phyloP scores from a whole-genome alignment of 768 basidiomycete species.

The Calocera cornea region DNA sequence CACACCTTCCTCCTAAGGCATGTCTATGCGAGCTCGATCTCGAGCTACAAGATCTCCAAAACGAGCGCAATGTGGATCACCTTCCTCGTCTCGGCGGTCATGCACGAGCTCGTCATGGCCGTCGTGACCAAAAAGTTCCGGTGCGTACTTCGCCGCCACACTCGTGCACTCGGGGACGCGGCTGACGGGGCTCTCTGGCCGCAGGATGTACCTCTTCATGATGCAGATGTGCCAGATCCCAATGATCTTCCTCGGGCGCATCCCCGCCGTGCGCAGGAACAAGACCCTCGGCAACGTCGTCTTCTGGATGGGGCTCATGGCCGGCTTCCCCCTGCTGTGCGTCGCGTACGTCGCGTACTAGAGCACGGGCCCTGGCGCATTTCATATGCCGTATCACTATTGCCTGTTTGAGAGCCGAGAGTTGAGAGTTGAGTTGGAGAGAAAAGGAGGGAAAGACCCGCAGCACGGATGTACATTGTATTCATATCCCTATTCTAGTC shows the following conservation, averaged over 20 bases:
- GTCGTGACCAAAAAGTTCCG: constrained; percentile 86
- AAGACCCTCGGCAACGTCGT: constrained; percentile 56
- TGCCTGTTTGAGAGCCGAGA: too few species aligned
- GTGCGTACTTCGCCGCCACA: constrained; percentile 30
- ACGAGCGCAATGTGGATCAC: constrained; percentile 82
- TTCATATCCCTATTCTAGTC: too few species aligned
- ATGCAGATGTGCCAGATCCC: constrained; percentile 86
- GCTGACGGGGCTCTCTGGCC: not conserved
- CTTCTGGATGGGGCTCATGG: constrained; percentile 81
- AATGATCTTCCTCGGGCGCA: constrained; percentile 65
- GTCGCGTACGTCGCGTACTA: constrained; percentile 54
- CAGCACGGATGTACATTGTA: too few species aligned
- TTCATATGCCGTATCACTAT: not conserved
- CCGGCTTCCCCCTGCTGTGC: constrained; percentile 86
- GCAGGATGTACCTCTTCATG: constrained; percentile 72
- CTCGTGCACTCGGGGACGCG: too few species aligned
- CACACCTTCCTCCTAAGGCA: constrained; percentile 87
- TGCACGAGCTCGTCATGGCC: constrained; percentile 93
- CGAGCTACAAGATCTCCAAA: constrained; percentile 58
- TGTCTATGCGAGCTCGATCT: constrained; percentile 82
- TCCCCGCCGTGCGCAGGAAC: constrained; percentile 66
- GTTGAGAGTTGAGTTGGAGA: too few species aligned
- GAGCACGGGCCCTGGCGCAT: not conserved
- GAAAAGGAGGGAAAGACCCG: too few species aligned
- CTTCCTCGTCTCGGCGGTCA: constrained; percentile 77